A percentile compares a stretch with the other conserved stretches of the same genome.
Evolutionary conservation across 2,329 filamentous ascomycete genomes (phyloP).

Genomic region (Aspergillus ochraceoroseus): DNA sequence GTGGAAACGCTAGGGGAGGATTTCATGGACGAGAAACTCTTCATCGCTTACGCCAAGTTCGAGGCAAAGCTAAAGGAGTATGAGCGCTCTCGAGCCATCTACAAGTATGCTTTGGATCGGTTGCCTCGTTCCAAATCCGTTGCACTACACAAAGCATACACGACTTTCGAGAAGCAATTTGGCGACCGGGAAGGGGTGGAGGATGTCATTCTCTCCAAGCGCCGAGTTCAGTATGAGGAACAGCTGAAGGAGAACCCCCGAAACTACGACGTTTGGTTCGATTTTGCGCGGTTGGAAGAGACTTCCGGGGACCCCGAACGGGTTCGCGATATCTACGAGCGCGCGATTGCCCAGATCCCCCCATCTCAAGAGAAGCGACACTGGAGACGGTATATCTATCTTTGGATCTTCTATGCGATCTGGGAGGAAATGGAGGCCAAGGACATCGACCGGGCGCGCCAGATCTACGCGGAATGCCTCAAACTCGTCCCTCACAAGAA

Average conservation of each 20-base stretch:
- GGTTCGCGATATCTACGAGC: constrained; percentile 88
- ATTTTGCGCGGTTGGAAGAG: constrained; percentile 88
- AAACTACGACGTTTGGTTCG: constrained; percentile 97
- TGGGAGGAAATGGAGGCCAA: constrained; percentile 87
- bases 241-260: constrained; percentile 89
- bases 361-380: constrained; percentile 95
- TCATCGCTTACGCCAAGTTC: constrained; percentile 91
- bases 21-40: constrained; percentile 92
- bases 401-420: constrained; percentile 95
- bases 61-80: constrained; percentile 94
- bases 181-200: constrained; percentile 90
- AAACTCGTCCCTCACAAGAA: constrained; percentile 88
- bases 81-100: constrained; percentile 88
- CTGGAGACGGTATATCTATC: constrained; percentile 94
- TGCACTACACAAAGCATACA: constrained; percentile 86
- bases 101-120: constrained; percentile 91
- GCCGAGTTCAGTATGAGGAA: constrained; percentile 88
- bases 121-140: constrained; percentile 82
- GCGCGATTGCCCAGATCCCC: constrained; percentile 90
- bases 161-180: constrained; percentile 96
- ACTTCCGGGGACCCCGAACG: constrained; percentile 73
- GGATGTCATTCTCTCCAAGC: constrained; percentile 90
- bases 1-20: constrained; percentile 89
- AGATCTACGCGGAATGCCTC: constrained; percentile 86
- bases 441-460: constrained; percentile 70